Evolutionary conservation across 805 yeast genomes (phyloP).

Genomic region (Ogataea ganodermae): DNA sequence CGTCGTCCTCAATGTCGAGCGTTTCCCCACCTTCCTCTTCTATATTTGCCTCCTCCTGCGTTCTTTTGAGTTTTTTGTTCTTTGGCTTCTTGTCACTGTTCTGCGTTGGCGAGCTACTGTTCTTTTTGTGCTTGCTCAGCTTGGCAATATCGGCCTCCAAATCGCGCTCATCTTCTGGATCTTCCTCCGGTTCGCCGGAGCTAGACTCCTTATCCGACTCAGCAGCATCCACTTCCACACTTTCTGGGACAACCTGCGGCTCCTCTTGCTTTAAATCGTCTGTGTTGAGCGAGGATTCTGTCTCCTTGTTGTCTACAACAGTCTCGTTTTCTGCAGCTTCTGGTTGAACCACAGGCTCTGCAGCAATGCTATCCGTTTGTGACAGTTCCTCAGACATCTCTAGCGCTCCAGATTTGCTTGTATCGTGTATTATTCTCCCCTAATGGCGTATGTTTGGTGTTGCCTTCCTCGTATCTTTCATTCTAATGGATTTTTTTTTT

Average conservation of each 20-base stretch:
- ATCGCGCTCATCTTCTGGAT: constrained; percentile 6
- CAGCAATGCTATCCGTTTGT: neutral
- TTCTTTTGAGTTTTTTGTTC: constrained; percentile 19
- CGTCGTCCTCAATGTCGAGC: constrained; percentile 29
- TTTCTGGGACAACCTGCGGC: constrained; percentile 4
- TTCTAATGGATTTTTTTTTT: neutral
- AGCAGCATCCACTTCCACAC: no score
- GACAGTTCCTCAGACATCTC: constrained; percentile 4
- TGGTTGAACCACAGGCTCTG: neutral
- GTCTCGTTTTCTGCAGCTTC: neutral
- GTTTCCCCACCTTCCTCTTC: constrained; percentile 12
- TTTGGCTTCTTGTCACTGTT: constrained; percentile 12
- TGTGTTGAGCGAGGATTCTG: neutral
- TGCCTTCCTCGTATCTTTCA: neutral
- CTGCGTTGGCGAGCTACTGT: neutral
- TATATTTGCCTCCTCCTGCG: constrained; percentile 7
- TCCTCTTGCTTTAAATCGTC: constrained; percentile 3
- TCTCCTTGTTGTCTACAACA: neutral
- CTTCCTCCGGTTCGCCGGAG: no score
- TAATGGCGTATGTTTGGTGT: neutral
- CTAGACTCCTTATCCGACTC: no score
- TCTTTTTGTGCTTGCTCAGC: constrained; percentile 10
- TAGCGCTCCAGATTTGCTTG: constrained; percentile 1
- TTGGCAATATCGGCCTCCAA: constrained; percentile 12
- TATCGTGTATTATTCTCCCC: no score